Conservation (phyloP, 495 filamentous ascomycete genomes). For the Neurospora intermedia region DNA sequence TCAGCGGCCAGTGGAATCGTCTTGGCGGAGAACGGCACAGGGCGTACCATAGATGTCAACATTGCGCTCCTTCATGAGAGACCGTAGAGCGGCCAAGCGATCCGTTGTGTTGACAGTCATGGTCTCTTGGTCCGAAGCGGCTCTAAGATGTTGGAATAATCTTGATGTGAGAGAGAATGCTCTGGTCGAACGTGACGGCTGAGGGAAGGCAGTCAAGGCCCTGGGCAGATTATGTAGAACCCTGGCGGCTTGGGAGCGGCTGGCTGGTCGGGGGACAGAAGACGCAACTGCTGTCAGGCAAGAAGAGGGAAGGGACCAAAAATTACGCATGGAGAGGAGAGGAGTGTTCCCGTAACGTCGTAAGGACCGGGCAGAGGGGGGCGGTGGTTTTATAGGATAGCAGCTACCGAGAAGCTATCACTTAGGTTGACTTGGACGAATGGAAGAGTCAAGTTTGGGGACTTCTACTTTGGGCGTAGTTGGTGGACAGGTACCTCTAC, state of each 20-base stretch:
- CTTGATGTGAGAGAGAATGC: background rate
- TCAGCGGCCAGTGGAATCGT: constrained; percentile 4
- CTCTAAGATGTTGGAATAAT: background rate
- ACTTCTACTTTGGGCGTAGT: background rate
- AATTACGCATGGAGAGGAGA: background rate
- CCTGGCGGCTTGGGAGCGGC: background rate
- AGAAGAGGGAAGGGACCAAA: background rate
- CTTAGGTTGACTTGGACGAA: background rate
- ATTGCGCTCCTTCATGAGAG: constrained; percentile 78
- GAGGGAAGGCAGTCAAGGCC: background rate
- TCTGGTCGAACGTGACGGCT: background rate
- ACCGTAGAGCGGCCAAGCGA: constrained; percentile 64
- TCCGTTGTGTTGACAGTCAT: constrained; percentile 71
- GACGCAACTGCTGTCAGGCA: background rate
- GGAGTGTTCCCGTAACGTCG: background rate
- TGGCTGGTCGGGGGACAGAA: background rate
- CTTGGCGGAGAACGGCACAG: background rate
- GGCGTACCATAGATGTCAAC: constrained; percentile 88
- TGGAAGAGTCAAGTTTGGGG: background rate
- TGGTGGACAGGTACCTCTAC: background rate
- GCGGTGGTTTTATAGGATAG: background rate
- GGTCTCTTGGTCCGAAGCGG: constrained; percentile 47
- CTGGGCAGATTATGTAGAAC: background rate
- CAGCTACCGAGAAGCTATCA: background rate
- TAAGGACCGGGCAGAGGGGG: background rate